phyloP scores from a whole-genome alignment of 2,329 filamentous ascomycete genomes.

The Epichloe baconii region DNA sequence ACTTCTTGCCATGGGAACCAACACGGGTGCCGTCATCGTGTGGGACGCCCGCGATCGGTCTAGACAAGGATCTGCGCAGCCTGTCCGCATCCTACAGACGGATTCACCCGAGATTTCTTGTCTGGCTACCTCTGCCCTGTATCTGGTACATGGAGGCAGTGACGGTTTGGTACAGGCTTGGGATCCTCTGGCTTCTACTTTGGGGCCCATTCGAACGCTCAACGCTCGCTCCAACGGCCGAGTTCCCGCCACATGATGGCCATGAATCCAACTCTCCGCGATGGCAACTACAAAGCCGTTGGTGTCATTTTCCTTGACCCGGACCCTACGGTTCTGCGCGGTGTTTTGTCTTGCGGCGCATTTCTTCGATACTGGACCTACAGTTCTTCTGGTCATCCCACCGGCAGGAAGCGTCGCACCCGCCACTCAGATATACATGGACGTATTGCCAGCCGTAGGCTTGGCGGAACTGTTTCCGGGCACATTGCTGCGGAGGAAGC shows the following conservation, averaged over 20 bases:
- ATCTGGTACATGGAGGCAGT: slow-evolving; percentile 83
- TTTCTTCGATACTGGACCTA: slow-evolving; percentile 90
- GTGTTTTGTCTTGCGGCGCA: slow-evolving; percentile 75
- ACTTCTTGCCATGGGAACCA: slow-evolving; percentile 70
- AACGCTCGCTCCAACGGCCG: slow-evolving; percentile 75
- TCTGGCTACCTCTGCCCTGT: slow-evolving; percentile 70
- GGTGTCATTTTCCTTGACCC: slow-evolving; percentile 79
- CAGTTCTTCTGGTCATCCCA: slow-evolving; percentile 65
- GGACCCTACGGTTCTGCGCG: slow-evolving; percentile 72
- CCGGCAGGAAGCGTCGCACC: slow-evolving; percentile 64
- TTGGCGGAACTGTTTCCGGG: slow-evolving; percentile 58
- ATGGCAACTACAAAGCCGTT: slow-evolving; percentile 67
- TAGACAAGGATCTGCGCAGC: slow-evolving; percentile 37
- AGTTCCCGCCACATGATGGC: slow-evolving; percentile 54
- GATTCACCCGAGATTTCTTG: slow-evolving; percentile 81
- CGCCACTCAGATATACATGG: slow-evolving; percentile 51
- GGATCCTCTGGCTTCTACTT: slow-evolving; percentile 80
- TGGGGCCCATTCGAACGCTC: slow-evolving; percentile 69
- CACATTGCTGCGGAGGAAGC: slow-evolving; percentile 79
- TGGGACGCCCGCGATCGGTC: slow-evolving; percentile 68
- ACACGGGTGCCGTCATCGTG: slow-evolving; percentile 59
- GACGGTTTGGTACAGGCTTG: slow-evolving; percentile 93
- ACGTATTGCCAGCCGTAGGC: slow-evolving; percentile 34
- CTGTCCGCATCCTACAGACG: slow-evolving; percentile 74
- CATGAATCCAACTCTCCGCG: slow-evolving; percentile 43